These are phyloP conservation scores for Coemansia sp. DNA, from an alignment of 192 early-diverging fungal genomes.

Conservation along the genomic window DNA sequence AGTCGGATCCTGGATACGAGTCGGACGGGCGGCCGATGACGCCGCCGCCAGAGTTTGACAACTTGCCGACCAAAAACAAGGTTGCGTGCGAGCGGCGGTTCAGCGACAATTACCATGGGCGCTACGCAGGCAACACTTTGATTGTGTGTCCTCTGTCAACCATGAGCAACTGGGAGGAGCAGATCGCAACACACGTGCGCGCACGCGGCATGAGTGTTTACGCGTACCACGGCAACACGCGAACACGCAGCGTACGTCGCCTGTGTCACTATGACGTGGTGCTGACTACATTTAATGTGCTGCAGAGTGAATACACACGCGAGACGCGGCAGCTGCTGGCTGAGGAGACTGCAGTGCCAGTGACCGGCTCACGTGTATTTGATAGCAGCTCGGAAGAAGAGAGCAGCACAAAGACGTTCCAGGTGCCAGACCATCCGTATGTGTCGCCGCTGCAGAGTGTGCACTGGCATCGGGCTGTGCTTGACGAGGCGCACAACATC, in stretches of 20 bases:
- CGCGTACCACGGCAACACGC: conserved; percentile 63
- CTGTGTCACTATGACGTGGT: conserved; percentile 68
- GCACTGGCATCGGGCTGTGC: conserved; percentile 82
- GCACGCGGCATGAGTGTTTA: conserved; percentile 46
- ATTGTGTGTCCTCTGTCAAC: conserved; percentile 72
- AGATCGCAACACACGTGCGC: conserved; percentile 56
- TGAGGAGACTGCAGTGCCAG: background rate
- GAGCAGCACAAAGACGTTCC: conserved; percentile 22
- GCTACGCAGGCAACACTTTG: conserved; percentile 59
- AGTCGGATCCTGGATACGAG: conserved; percentile 5
- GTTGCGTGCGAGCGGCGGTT: conserved; percentile 44
- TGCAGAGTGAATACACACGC: conserved; percentile 57
- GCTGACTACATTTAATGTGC: conserved; percentile 69
- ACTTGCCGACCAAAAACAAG: conserved; percentile 29
- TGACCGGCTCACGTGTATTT: conserved; percentile 3
- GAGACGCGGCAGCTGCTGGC: conserved; percentile 33
- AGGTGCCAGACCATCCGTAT: conserved; percentile 40
- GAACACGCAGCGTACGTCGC: conserved; percentile 44
- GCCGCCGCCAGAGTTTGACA: conserved; percentile 44
- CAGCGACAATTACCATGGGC: conserved; percentile 36
- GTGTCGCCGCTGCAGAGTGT: conserved; percentile 56
- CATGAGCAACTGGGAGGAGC: conserved; percentile 74
- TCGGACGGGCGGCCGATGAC: conserved; percentile 38
- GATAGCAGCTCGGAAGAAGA: conserved; percentile 45
- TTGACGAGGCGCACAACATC: conserved; percentile 94